These are phyloP conservation scores for Lactarius akahatsu DNA, from an alignment of 768 basidiomycete species.

Conservation along the genomic window DNA sequence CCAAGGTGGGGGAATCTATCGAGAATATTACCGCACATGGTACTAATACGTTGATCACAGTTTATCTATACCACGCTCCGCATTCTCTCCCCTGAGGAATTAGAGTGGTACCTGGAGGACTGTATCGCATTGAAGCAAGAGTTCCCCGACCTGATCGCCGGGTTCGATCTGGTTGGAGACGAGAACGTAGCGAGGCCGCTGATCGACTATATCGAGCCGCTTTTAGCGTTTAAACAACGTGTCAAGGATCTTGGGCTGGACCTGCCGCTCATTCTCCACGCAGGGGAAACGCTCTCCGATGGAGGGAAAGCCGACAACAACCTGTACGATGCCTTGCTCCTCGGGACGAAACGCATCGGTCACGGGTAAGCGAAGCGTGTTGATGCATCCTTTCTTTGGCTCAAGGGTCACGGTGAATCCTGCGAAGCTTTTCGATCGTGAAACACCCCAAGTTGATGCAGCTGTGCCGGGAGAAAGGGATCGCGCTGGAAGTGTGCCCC, in stretches of 20 bases:
- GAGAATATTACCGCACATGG: background rate
- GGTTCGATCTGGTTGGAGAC: constrained; percentile 80
- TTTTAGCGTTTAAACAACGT: constrained; percentile 58
- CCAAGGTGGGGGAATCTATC: constrained; percentile 47
- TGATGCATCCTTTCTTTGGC: background rate
- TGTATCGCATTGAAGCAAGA: constrained; percentile 70
- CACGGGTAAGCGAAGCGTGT: constrained; percentile 54
- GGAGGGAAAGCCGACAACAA: constrained; percentile 71
- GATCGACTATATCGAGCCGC: constrained; percentile 57
- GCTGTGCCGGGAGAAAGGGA: constrained; percentile 58
- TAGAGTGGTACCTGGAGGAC: constrained; percentile 70
- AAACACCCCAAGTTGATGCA: constrained; percentile 76
- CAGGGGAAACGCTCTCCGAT: constrained; percentile 78
- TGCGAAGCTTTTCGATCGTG: constrained; percentile 61
- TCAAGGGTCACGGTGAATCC: background rate
- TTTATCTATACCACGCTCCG: constrained; percentile 72
- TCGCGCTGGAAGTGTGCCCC: constrained; percentile 75
- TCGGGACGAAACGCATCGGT: constrained; percentile 78
- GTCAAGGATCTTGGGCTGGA: constrained; percentile 57
- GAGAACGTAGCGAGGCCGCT: constrained; percentile 63
- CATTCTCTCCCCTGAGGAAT: constrained; percentile 50
- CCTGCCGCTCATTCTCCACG: constrained; percentile 78
- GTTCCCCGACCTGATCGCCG: constrained; percentile 74
- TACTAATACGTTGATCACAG: constrained; percentile 36
- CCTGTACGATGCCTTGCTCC: constrained; percentile 73